Conservation (phyloP, 768 basidiomycete species). For the Phylloporus sp. region DNA sequence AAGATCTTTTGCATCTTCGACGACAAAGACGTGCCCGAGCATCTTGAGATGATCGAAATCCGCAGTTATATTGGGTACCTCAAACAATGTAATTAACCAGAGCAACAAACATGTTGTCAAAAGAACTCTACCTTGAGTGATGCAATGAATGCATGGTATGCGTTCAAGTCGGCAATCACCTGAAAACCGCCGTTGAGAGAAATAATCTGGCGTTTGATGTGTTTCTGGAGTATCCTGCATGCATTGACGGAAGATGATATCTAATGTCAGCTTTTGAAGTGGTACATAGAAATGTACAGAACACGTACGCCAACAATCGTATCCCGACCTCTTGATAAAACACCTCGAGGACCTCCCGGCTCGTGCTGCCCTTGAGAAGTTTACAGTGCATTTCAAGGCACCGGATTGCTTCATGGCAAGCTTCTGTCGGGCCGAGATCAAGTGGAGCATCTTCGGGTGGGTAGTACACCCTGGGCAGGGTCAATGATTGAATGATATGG, state of each 20-base stretch:
- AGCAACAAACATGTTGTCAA: background rate
- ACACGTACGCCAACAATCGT: slow-evolving; percentile 71
- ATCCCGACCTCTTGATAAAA: slow-evolving; percentile 98
- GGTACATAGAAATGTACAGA: background rate
- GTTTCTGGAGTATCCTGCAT: slow-evolving; percentile 85
- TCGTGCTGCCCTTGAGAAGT: slow-evolving; percentile 88
- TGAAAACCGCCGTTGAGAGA: slow-evolving; percentile 92
- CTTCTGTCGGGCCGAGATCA: slow-evolving; percentile 82
- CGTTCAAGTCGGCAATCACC: slow-evolving; percentile 93
- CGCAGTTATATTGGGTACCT: slow-evolving; percentile 75
- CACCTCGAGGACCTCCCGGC: slow-evolving; percentile 93
- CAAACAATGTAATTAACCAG: background rate
- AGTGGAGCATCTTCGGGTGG: slow-evolving; percentile 76
- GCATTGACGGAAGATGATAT: background rate
- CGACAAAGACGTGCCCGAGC: slow-evolving; percentile 95
- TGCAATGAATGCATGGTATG: slow-evolving; percentile 85
- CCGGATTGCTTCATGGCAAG: slow-evolving; percentile 84
- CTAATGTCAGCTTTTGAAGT: background rate
- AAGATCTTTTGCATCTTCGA: slow-evolving; percentile 92
- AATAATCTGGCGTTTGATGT: slow-evolving; percentile 96
- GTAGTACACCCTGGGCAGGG: slow-evolving; percentile 84
- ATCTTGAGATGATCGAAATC: slow-evolving; percentile 96
- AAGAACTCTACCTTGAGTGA: slow-evolving; percentile 63
- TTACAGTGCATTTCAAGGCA: slow-evolving; percentile 91
- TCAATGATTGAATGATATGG: slow-evolving; percentile 81